Percentiles rank a stretch among this genome's conserved stretches.
Evolutionary conservation across 164 flowering plant genomes (phyloP).

Genomic region (Dillenia turbinata): DNA sequence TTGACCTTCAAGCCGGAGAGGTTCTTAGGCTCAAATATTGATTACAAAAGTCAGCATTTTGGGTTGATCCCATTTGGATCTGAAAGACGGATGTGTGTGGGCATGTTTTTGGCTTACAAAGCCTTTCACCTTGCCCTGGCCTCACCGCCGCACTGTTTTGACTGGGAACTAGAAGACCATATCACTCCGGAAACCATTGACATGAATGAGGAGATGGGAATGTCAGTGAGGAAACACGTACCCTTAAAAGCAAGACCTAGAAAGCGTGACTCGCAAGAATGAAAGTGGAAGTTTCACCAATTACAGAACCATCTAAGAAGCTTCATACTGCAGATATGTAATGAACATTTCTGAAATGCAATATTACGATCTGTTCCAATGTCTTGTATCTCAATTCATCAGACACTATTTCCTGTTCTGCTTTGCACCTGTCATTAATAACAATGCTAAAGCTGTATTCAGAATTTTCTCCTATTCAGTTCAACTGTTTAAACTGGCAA

Average conservation of each 20-base stretch:
- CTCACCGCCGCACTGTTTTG: constrained; percentile 15
- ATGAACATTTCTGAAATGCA: too few relatives aligned
- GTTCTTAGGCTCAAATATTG: constrained; percentile 20
- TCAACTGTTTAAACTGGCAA: too few relatives aligned
- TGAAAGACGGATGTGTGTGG: constrained; percentile 21
- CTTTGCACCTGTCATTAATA: too few relatives aligned
- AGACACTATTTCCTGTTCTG: too few relatives aligned
- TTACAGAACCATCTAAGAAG: too few relatives aligned
- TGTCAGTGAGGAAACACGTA: constrained; percentile 9
- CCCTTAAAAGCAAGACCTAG: constrained; percentile 7
- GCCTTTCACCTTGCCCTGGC: constrained; percentile 12
- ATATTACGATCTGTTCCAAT: too few relatives aligned
- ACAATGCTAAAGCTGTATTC: too few relatives aligned
- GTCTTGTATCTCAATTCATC: too few relatives aligned
- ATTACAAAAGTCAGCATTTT: constrained; percentile 17
- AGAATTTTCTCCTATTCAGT: too few relatives aligned
- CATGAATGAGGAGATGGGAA: constrained; percentile 17
- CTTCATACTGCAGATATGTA: too few relatives aligned
- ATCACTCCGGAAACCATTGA: constrained; percentile 9
- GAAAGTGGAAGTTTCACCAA: too few relatives aligned
- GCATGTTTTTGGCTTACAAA: constrained; percentile 13
- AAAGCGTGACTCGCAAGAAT: too few relatives aligned
- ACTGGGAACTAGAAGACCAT: constrained; percentile 13
- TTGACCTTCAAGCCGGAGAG: constrained; percentile 21
- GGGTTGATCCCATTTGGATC: constrained; percentile 27